These are phyloP conservation scores for Chloris gayana DNA, from an alignment of 176 grass and related monocot genomes.

Conservation along the genomic window DNA sequence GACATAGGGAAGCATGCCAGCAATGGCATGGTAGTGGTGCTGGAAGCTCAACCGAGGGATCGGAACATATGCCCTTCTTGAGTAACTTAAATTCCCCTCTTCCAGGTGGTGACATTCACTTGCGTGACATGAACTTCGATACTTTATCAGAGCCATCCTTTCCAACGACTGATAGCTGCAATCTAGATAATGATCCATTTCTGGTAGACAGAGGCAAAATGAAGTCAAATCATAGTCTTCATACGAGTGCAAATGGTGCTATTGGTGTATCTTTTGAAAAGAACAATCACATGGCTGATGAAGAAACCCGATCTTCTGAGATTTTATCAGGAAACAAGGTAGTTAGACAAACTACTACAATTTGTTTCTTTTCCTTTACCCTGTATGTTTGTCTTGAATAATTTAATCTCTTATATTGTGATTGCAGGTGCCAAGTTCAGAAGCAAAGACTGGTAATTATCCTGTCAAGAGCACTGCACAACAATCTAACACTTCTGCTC, in stretches of 20 bases:
- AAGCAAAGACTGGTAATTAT: conserved; percentile 52
- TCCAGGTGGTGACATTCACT: conserved; percentile 56
- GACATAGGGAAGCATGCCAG: conserved; percentile 86
- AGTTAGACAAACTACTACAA: conserved; percentile 6
- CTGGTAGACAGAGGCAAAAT: conserved; percentile 46
- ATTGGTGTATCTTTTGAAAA: conserved; percentile 44
- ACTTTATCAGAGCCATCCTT: conserved; percentile 63
- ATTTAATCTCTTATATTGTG: conserved; percentile 12
- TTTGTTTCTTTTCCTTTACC: neutral
- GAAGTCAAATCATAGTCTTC: conserved; percentile 50
- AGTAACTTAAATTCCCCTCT: conserved; percentile 74
- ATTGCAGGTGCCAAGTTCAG: conserved; percentile 46
- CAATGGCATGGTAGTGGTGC: conserved; percentile 55
- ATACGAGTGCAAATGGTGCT: conserved; percentile 54
- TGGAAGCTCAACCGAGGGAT: conserved; percentile 41
- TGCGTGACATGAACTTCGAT: conserved; percentile 56
- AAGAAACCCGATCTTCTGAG: conserved; percentile 44
- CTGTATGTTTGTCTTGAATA: conserved; percentile 32
- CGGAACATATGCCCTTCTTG: conserved; percentile 71
- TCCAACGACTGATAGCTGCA: conserved; percentile 46
- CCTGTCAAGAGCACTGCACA: conserved; percentile 51
- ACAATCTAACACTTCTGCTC: conserved; percentile 56
- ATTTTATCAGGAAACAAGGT: conserved; percentile 58
- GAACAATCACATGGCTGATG: conserved; percentile 36
- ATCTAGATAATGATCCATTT: conserved; percentile 41